These are phyloP conservation scores for Scheffersomyces lignosus DNA, from an alignment of 805 yeast genomes.

Conservation along the genomic window DNA sequence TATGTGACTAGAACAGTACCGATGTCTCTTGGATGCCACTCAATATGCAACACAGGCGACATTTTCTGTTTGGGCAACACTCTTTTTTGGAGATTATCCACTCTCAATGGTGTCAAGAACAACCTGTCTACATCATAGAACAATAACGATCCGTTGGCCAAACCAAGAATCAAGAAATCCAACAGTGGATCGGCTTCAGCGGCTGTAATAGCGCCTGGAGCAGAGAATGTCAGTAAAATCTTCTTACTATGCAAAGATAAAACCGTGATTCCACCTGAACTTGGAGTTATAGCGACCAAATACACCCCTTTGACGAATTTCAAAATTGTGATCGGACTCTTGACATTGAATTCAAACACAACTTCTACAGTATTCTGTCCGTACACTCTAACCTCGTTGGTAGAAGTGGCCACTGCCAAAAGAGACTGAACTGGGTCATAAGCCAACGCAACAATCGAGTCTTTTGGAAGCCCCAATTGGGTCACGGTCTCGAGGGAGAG, in stretches of 20 bases:
- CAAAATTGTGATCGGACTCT: conserved; percentile 53
- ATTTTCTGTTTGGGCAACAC: conserved; percentile 56
- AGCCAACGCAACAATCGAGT: conserved; percentile 65
- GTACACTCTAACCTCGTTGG: conserved; percentile 70
- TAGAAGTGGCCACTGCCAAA: conserved; percentile 74
- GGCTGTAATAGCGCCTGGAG: conserved; percentile 67
- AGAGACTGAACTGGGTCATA: conserved; percentile 89
- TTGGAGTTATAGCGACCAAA: conserved; percentile 65
- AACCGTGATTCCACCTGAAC: conserved; percentile 59
- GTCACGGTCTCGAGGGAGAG: conserved; percentile 25
- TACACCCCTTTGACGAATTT: conserved; percentile 79
- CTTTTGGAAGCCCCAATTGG: conserved; percentile 47
- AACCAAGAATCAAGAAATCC: conserved; percentile 83
- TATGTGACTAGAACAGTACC: conserved; percentile 78
- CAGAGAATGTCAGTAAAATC: conserved; percentile 57
- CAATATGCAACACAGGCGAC: conserved; percentile 66
- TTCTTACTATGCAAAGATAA: conserved; percentile 67
- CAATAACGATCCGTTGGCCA: conserved; percentile 68
- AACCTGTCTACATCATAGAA: conserved; percentile 85
- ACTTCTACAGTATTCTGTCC: conserved; percentile 84
- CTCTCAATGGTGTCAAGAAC: conserved; percentile 56
- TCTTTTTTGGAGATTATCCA: conserved; percentile 68
- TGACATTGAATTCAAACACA: conserved; percentile 52
- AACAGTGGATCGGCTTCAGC: conserved; percentile 81
- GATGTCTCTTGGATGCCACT: conserved; percentile 88